phyloP scores from a whole-genome alignment of 176 grass and related monocot species.

The Phyllostachys edulis region DNA sequence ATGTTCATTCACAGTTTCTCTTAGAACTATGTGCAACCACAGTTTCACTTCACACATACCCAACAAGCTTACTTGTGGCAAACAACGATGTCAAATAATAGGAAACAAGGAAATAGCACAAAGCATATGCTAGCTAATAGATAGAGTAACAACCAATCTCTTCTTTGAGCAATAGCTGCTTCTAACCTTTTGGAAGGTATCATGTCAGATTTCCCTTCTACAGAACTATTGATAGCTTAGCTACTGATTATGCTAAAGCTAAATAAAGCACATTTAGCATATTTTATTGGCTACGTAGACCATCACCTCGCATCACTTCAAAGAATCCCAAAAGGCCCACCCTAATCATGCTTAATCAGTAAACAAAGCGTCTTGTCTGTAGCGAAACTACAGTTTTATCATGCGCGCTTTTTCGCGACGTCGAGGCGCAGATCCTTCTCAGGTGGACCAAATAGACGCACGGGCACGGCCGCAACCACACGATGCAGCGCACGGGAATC shows the following conservation, averaged over 20 bases:
- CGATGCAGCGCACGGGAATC: background rate
- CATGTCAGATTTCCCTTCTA: constrained; percentile 1
- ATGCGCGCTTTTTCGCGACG: background rate
- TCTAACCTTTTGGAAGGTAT: constrained; percentile 14
- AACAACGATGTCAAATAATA: background rate
- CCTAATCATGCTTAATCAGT: constrained; percentile 21
- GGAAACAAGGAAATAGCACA: too few relatives aligned
- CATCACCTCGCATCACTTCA: constrained; percentile 26
- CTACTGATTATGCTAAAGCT: background rate
- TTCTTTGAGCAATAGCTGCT: background rate
- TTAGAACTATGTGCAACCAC: background rate
- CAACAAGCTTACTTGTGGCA: background rate
- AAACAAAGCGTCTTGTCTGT: background rate
- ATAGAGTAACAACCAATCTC: background rate
- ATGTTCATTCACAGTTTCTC: background rate
- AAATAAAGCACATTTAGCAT: background rate
- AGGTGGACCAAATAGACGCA: background rate
- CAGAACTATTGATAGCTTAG: constrained; percentile 9
- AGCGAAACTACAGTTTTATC: background rate
- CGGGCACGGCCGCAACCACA: constrained; percentile 1
- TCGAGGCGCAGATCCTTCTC: background rate
- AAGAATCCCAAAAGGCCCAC: constrained; percentile 11
- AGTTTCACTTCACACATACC: background rate
- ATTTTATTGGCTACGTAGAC: constrained; percentile 5
- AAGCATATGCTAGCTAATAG: too few relatives aligned